Conservation (phyloP, 2,329 filamentous ascomycete species). For the Elsinoe fawcettii region DNA sequence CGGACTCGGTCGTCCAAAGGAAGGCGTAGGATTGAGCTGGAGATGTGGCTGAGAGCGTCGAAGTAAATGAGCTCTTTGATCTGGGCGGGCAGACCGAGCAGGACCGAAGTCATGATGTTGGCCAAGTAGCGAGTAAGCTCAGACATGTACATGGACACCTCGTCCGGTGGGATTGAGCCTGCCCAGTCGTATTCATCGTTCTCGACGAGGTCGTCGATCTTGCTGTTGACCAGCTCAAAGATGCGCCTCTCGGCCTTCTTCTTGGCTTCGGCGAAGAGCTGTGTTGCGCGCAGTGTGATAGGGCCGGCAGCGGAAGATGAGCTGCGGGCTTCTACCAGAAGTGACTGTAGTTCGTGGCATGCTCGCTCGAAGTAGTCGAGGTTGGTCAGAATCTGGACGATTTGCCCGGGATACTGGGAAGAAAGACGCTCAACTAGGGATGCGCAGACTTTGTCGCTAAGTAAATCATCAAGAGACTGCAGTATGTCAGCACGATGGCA, state of each 20-base stretch:
- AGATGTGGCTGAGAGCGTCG: constrained; percentile 85
- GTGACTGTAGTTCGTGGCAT: constrained; percentile 77
- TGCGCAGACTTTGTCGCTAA: constrained; percentile 85
- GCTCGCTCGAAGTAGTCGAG: constrained; percentile 94
- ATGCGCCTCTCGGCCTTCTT: constrained; percentile 96
- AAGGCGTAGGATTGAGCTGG: constrained; percentile 50
- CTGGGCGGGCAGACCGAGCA: constrained; percentile 84
- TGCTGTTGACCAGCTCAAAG: constrained; percentile 96
- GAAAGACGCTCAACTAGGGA: constrained; percentile 79
- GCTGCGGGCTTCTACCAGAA: constrained; percentile 77
- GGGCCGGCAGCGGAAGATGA: constrained; percentile 73
- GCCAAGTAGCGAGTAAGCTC: constrained; percentile 86
- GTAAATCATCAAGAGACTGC: constrained; percentile 85
- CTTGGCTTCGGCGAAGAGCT: constrained; percentile 80
- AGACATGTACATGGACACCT: constrained; percentile 90
- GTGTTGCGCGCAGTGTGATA: constrained; percentile 71
- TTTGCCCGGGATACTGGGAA: constrained; percentile 92
- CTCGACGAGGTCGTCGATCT: constrained; percentile 95
- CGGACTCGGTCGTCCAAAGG: constrained; percentile 72
- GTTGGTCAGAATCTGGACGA: constrained; percentile 97
- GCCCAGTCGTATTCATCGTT: constrained; percentile 96
- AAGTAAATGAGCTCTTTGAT: constrained; percentile 99
- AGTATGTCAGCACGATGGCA: constrained; percentile 7
- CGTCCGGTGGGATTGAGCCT: constrained; percentile 52
- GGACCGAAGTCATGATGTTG: constrained; percentile 92